phyloP scores from a whole-genome alignment of 768 basidiomycete species.

The Scleroderma bovista region DNA sequence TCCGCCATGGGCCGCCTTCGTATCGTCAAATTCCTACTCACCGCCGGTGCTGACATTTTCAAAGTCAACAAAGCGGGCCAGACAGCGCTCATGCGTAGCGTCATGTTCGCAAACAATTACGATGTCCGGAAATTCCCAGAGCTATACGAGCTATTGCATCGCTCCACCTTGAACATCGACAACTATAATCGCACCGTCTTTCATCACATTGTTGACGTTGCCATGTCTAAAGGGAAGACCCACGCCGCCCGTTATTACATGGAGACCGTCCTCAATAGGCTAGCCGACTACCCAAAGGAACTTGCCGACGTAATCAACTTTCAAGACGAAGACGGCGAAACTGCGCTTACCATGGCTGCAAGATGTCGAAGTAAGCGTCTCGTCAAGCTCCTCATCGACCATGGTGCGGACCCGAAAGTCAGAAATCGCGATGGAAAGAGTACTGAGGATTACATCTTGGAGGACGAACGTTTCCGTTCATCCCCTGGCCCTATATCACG shows the following conservation, averaged over 20 bases:
- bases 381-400: constrained; percentile 92
- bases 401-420: constrained; percentile 94
- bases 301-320: constrained; percentile 98
- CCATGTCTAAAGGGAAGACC: constrained; percentile 95
- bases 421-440: constrained; percentile 93
- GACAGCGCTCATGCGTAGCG: constrained; percentile 95
- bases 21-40: constrained; percentile 89
- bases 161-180: constrained; percentile 99
- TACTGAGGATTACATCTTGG: constrained; percentile 97
- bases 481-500: constrained; percentile 79
- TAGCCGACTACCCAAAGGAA: constrained; percentile 92
- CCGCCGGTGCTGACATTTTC: constrained; percentile 95
- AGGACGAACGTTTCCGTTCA: constrained; percentile 94
- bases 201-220: constrained; percentile 96
- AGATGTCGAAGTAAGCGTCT: constrained; percentile 92
- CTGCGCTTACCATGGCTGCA: constrained; percentile 93
- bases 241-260: constrained; percentile 98
- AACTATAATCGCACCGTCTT: constrained; percentile 96
- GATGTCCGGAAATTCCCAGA: constrained; percentile 99
- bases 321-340: constrained; percentile 98
- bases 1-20: constrained; percentile 98
- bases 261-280: constrained; percentile 86
- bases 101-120: constrained; percentile 99
- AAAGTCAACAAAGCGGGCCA: constrained; percentile 95
- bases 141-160: constrained; percentile 91